Percentiles rank a stretch among this genome's conserved stretches.
These are phyloP conservation scores for Cercophora newfieldiana DNA, from an alignment of 495 filamentous ascomycete species.

Conservation along the genomic window DNA sequence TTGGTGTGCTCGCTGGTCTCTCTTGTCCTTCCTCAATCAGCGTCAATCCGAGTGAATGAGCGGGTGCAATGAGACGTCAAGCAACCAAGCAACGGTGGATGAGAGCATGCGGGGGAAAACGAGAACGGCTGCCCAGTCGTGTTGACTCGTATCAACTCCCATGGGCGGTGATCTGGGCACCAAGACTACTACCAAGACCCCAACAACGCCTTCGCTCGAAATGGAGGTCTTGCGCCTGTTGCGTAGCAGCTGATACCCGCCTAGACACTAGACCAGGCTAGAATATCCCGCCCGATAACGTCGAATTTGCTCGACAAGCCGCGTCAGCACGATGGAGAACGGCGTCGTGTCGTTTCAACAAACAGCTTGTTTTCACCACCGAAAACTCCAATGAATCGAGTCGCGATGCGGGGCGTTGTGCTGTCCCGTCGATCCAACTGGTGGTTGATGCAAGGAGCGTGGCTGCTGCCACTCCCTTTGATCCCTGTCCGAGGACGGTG, in stretches of 20 bases:
- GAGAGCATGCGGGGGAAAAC: background rate
- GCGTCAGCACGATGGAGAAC: background rate
- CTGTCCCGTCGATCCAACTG: slow-evolving; percentile 1
- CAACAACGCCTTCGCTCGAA: background rate
- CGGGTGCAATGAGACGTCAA: background rate
- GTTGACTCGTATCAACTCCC: background rate
- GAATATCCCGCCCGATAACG: background rate
- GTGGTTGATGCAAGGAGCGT: slow-evolving; percentile 9
- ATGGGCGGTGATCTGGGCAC: background rate
- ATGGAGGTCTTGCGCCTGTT: background rate
- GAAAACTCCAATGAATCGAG: background rate
- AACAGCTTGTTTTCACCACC: background rate
- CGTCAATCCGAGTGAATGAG: background rate
- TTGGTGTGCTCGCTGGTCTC: background rate
- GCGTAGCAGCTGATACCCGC: background rate
- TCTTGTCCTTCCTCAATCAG: background rate
- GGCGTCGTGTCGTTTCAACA: background rate
- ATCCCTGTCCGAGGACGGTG: background rate
- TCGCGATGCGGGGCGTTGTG: background rate
- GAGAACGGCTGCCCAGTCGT: background rate
- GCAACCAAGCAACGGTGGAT: background rate
- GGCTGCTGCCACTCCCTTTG: slow-evolving; percentile 14
- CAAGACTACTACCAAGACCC: background rate
- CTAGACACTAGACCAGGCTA: background rate
- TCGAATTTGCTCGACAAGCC: background rate